Percentiles rank a stretch among this genome's conserved stretches.
phyloP scores from a whole-genome alignment of 192 early-diverging fungal genomes.

The Bifiguratus adelaidae region DNA sequence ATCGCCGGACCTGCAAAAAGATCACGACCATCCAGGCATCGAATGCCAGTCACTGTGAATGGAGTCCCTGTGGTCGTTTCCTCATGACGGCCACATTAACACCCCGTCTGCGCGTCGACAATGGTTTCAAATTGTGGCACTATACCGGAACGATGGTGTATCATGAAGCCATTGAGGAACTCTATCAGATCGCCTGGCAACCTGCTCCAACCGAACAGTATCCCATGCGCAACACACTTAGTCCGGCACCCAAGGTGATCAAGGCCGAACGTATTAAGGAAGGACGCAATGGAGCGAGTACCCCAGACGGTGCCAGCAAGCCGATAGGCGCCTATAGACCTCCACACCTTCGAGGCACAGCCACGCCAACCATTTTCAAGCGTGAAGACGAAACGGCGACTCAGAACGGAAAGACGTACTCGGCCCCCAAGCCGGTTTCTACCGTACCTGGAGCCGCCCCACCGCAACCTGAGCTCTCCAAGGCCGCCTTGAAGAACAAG shows the following conservation, averaged over 20 bases:
- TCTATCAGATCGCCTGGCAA: constrained; percentile 71
- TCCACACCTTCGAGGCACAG: constrained; percentile 51
- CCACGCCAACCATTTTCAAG: constrained; percentile 22
- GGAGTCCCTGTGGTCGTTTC: constrained; percentile 89
- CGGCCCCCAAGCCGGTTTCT: no score
- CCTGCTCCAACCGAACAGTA: constrained; percentile 51
- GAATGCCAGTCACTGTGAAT: constrained; percentile 79
- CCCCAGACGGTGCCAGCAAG: no score
- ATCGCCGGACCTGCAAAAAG: constrained; percentile 78
- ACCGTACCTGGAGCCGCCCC: no score
- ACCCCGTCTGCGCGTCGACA: constrained; percentile 92
- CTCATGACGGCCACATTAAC: constrained; percentile 91
- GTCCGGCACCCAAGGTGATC: constrained; percentile 54
- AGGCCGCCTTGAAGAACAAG: constrained; percentile 56
- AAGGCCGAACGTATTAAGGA: no score
- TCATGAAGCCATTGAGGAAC: constrained; percentile 66
- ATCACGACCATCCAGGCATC: constrained; percentile 68
- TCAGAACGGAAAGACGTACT: no score
- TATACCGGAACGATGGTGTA: constrained; percentile 80
- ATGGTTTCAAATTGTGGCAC: constrained; percentile 96
- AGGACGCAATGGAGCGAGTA: no score
- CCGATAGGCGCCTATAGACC: constrained; percentile 59
- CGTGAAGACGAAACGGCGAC: no score
- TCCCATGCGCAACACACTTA: constrained; percentile 67
- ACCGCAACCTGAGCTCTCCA: no score